phyloP scores from a whole-genome alignment of 768 basidiomycete species.

The Strobilomyces echinocephalus region DNA sequence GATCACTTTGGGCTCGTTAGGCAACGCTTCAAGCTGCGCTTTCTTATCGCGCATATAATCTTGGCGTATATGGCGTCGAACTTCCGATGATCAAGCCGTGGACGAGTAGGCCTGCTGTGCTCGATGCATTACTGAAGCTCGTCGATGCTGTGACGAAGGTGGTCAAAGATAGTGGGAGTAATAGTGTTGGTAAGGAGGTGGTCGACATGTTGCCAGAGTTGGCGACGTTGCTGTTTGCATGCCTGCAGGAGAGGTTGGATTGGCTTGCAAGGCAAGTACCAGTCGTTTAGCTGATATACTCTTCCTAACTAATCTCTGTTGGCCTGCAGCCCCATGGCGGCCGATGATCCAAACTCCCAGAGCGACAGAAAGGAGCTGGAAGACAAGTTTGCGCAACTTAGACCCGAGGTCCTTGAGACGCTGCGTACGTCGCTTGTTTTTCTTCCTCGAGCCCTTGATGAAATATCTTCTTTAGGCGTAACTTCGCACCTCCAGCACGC shows the following conservation, averaged over 20 bases:
- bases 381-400: constrained; percentile 63
- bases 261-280: constrained; percentile 57
- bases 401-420: constrained; percentile 74
- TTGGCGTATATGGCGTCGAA: constrained; percentile 72
- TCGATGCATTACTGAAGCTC: constrained; percentile 67
- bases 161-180: constrained; percentile 12
- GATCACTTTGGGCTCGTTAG: constrained; percentile 34
- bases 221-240: constrained; percentile 58
- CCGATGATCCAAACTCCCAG: constrained; percentile 44
- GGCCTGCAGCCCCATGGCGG: constrained; percentile 40
- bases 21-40: constrained; percentile 67
- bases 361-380: constrained; percentile 57
- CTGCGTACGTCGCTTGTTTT: constrained; percentile 53
- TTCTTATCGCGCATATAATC: constrained; percentile 69
- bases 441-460: neutral
- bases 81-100: constrained; percentile 71
- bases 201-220: constrained; percentile 59
- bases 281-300: neutral
- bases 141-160: constrained; percentile 57
- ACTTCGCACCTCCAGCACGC: constrained; percentile 66
- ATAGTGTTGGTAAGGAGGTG: constrained; percentile 32
- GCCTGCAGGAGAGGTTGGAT: constrained; percentile 61
- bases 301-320: constrained; percentile 1
- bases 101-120: constrained; percentile 67
- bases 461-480: constrained; percentile 41